Evolutionary conservation across 208 protist species (phyloP).

Genomic region (Crithidia brevicula): DNA sequence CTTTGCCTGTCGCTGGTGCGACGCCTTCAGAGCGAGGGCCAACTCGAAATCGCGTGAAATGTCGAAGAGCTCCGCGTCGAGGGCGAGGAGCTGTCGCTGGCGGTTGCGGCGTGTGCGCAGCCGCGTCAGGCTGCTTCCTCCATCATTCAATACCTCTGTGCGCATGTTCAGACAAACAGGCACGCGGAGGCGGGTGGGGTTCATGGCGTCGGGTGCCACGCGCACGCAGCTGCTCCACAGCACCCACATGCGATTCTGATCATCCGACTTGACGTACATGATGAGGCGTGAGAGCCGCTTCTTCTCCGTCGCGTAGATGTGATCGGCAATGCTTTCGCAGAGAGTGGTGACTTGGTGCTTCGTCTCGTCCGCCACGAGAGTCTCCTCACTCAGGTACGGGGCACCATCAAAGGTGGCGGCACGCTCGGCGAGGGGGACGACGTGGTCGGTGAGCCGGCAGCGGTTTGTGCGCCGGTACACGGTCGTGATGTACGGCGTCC

Average conservation of each 20-base stretch:
- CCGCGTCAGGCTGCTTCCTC: conserved; percentile 53
- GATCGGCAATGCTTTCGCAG: conserved; percentile 85
- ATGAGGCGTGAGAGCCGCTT: conserved; percentile 85
- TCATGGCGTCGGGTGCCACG: conserved; percentile 72
- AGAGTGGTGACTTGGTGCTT: conserved; percentile 71
- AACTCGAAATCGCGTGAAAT: conserved; percentile 79
- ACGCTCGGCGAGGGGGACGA: conserved; percentile 56
- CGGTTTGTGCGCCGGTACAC: conserved; percentile 88
- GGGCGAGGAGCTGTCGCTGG: conserved; percentile 74
- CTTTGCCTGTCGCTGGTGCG: conserved; percentile 71
- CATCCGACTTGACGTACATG: conserved; percentile 84
- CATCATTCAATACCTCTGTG: conserved; percentile 76
- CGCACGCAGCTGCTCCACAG: conserved; percentile 86
- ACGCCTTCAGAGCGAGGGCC: conserved; percentile 65
- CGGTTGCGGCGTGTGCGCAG: conserved; percentile 41
- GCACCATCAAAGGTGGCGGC: conserved; percentile 88
- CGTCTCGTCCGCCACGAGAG: conserved; percentile 83
- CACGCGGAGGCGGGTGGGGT: conserved; percentile 71
- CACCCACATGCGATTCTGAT: conserved; percentile 74
- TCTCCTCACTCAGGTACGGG: conserved; percentile 76
- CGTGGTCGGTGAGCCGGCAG: conserved; percentile 64
- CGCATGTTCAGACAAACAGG: conserved; percentile 70
- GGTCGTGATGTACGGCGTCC: conserved; percentile 86
- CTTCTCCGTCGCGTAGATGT: conserved; percentile 84
- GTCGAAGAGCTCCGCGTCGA: conserved; percentile 81